Evolutionary conservation across 148 eudicot genomes (phyloP), one percentile per base, ranked within the genome.

Genomic region (Rhododendron griersonianum): DNA sequence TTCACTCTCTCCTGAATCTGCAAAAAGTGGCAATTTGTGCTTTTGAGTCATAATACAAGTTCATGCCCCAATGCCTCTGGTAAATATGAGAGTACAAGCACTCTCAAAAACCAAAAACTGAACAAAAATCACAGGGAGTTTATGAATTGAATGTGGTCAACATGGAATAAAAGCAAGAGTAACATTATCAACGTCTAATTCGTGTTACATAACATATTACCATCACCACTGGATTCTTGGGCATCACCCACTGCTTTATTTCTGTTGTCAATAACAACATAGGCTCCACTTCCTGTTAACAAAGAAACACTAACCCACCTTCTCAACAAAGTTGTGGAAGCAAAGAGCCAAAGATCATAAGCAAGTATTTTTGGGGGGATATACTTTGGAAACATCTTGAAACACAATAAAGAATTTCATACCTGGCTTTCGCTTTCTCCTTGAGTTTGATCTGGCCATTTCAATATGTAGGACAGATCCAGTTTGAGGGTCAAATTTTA

Each of bases 251-350:
- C 73, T 71, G 89, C 77, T 81, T 85, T 92, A 80, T 82, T 90
- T 90, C 98, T 92, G 53, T 91, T 90, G 90, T 96, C 98, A 87
- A 96, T 96, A 51, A 96, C 99, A 86, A 96, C 95, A 92, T 96
- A 96, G 48, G 94, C 91, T 83, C 95, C 96, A 88, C 93, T 89
- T 81, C 97, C 98, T 94, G 90, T 25, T 85, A 84, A 83, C 71
- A 65, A n/a, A 63, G 50, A 86, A 89, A 53, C 28, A 63, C 50
- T 48, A 23, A 80, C 65, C 19, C 59, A 74, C 39, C 87, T 45
- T 77, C 80, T 71, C 47, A 65, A 59, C 44, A 86, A 76, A 84
- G 41, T 50, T 21, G 21, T 37, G 47, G 44, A 50, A 67, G 23
- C 7, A n/a, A 83, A 83, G 37, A 50, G 2, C 53, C 14, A n/a